These are phyloP conservation scores for Pythium sukuiense DNA, from an alignment of 352 stramenopile genomes.

Conservation along the genomic window DNA sequence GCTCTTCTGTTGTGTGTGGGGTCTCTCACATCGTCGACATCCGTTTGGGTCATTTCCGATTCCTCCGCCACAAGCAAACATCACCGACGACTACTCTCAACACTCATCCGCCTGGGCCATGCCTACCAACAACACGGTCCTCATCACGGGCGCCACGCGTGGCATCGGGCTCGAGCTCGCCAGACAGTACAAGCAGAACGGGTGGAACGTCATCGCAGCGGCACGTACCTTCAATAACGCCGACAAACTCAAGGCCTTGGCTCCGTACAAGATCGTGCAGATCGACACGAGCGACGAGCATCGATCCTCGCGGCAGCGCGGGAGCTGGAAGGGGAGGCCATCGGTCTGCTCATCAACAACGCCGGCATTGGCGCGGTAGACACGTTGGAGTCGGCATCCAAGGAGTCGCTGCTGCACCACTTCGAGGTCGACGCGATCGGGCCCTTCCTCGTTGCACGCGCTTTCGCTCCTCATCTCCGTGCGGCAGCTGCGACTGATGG, in stretches of 20 bases:
- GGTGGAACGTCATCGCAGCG: slow-evolving; percentile 54
- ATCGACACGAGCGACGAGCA: slow-evolving; percentile 54
- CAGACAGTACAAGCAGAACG: slow-evolving; percentile 39
- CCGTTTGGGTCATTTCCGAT: too few relatives aligned
- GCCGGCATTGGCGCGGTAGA: slow-evolving; percentile 39
- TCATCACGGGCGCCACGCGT: slow-evolving; percentile 59
- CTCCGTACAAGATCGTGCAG: slow-evolving; percentile 46
- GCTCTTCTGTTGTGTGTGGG: too few relatives aligned
- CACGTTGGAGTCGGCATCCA: slow-evolving; percentile 42
- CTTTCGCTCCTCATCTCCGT: slow-evolving; percentile 50
- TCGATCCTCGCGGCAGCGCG: slow-evolving; percentile 46
- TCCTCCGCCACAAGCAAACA: too few relatives aligned
- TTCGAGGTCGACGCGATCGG: slow-evolving; percentile 77
- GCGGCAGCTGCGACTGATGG: slow-evolving; percentile 38
- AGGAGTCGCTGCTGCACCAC: slow-evolving; percentile 53
- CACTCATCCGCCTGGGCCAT: not conserved
- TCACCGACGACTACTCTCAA: too few relatives aligned
- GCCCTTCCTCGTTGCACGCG: slow-evolving; percentile 57
- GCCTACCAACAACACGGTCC: slow-evolving; percentile 33
- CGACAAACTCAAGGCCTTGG: slow-evolving; percentile 38
- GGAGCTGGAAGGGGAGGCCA: slow-evolving; percentile 36
- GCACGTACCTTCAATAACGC: slow-evolving; percentile 39
- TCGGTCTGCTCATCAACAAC: slow-evolving; percentile 76
- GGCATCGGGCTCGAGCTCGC: slow-evolving; percentile 50
- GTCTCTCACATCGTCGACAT: too few relatives aligned